These are phyloP conservation scores for Psilocybe tampanensis DNA, from an alignment of 768 basidiomycete genomes.

Conservation along the genomic window DNA sequence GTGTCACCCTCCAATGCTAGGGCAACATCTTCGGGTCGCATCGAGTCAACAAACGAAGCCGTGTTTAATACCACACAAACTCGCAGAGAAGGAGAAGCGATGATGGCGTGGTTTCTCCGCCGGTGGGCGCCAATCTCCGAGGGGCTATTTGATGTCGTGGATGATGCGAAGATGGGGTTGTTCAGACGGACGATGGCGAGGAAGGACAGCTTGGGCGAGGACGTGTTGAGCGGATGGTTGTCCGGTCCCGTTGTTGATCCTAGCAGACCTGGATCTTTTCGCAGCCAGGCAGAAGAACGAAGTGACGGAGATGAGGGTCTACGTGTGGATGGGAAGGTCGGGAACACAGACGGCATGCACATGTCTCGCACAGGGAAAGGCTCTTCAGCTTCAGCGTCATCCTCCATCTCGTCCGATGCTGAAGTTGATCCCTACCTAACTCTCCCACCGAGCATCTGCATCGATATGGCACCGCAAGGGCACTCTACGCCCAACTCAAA, in stretches of 20 bases:
- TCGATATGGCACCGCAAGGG: constrained; percentile 4
- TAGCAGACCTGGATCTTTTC: not conserved
- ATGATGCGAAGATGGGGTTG: constrained; percentile 21
- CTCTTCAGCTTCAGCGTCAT: no score
- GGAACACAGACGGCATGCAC: no score
- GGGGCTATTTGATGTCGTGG: constrained; percentile 29
- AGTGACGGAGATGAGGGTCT: not conserved
- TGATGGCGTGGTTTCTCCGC: constrained; percentile 37
- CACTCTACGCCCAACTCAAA: constrained; percentile 8
- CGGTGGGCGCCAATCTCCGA: constrained; percentile 36
- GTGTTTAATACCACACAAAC: constrained; percentile 6
- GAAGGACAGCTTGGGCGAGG: constrained; percentile 15
- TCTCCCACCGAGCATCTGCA: not conserved
- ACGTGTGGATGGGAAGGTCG: not conserved
- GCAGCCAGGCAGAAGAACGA: no score
- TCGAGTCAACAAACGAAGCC: not conserved
- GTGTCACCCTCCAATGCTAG: not conserved
- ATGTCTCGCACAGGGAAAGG: no score
- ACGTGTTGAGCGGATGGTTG: constrained; percentile 7
- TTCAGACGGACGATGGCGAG: constrained; percentile 10
- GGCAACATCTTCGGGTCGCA: not conserved
- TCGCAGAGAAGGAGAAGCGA: constrained; percentile 23
- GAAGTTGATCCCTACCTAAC: no score
- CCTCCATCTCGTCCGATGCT: not conserved
- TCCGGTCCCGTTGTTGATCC: not conserved